Base-by-base conservation (phyloP, 176 grass and related monocot species). In the maize (Zea mays) region DNA sequence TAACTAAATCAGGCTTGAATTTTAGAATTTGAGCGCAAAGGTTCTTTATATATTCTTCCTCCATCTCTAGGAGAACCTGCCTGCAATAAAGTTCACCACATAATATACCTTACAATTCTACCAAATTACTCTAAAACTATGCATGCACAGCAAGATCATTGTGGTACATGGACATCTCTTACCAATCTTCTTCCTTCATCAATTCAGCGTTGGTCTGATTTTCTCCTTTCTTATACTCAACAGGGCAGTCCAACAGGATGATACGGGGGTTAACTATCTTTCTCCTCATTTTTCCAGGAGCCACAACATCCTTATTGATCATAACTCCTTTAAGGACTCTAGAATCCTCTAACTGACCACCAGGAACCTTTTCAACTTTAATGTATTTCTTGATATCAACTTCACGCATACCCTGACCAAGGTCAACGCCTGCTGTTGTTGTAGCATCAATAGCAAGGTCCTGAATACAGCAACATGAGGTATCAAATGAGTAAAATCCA, bases 351-450 rank as follows among this genome's bases (percentile, higher is more conserved):
- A 99, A 80, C 72, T 95, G 96, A 13, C 96, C 88, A 69, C 96
- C 96, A 85, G 96, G 96, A 82, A 99, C 58, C 80, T 99, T 99
- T 82, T 99, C 96, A 64, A 99, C 90, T 86, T 99, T 99, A 78
- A 99, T 99, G 56, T 92, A 99, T 63, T 99, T 99, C 66, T 99
- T 99, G 21, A 99, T 95, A 87, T 99, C 96, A 74, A 99, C 96
- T 83, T 99, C 96, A 51, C 83, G 89, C 55, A 99, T 83, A 8
- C 96, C 96, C 86, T 95, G 92, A 76, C 96, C 92, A 38, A 98
- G 89, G 85, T 99, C 92, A 69, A 99, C 90, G 59, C 92, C 96
- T 40, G 89, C 90, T 73, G 83, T 99, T 79, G 87, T 93, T 19
- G 92, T 99, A 60, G 96, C 92, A 85, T 99, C 90, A 38, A 99